phyloP scores from a whole-genome alignment of 2,329 filamentous ascomycete genomes.

The Alternaria angustiovoidea region DNA sequence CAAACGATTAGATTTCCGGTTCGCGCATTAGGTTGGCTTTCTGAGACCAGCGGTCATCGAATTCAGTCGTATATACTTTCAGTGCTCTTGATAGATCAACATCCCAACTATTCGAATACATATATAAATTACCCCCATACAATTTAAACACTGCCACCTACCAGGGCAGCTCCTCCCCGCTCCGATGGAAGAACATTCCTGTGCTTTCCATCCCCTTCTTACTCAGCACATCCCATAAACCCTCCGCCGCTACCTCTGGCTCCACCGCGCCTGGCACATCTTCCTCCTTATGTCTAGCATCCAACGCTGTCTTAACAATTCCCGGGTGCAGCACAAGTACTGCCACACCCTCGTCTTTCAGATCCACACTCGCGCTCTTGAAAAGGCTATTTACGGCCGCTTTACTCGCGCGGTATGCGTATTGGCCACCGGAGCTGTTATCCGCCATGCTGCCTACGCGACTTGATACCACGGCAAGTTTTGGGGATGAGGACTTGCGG shows the following conservation, averaged over 20 bases:
- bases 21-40: neutral
- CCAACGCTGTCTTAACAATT: neutral
- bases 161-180: too few relatives aligned
- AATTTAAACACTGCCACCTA: neutral
- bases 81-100: neutral
- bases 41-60: neutral
- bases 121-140: neutral
- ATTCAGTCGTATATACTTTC: neutral
- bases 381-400: neutral
- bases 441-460: too few relatives aligned
- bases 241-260: neutral
- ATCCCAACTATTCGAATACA: neutral
- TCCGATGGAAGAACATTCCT: neutral
- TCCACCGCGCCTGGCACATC: neutral
- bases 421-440: too few relatives aligned
- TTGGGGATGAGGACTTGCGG: too few relatives aligned
- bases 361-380: neutral
- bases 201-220: neutral
- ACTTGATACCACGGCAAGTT: too few relatives aligned
- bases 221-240: neutral
- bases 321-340: neutral
- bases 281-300: neutral
- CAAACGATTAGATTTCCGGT: slow-evolving; percentile 39
- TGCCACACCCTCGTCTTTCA: neutral
- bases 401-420: neutral